A percentile compares a stretch with the other conserved stretches of the same genome.
These are phyloP conservation scores for Naematelia aurantialba DNA, from an alignment of 768 basidiomycete species.

Conservation along the genomic window DNA sequence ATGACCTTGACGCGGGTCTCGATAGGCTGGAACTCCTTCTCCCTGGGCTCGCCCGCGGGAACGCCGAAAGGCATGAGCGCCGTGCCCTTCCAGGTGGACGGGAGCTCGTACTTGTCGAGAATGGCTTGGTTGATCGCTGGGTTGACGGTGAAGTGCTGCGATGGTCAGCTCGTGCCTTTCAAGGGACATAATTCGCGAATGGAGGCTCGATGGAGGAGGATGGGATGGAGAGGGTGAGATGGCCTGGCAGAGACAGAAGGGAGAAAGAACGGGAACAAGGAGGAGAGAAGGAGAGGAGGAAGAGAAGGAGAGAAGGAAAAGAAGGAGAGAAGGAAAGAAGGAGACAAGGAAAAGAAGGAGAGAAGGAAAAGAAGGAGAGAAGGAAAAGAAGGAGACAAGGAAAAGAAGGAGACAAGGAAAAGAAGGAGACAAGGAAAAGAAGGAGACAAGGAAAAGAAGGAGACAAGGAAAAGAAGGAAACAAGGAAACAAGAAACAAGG, in stretches of 20 bases:
- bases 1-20: slow-evolving; percentile 48
- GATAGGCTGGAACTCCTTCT: slow-evolving; percentile 45
- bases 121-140: slow-evolving; percentile 12
- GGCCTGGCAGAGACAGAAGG: no score
- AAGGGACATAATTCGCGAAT: no score
- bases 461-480: no score
- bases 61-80: slow-evolving; percentile 50
- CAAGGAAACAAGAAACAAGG: no score
- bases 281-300: background rate
- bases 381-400: no score
- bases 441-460: background rate
- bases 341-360: background rate
- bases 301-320: background rate
- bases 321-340: background rate
- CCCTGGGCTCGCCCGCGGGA: slow-evolving; percentile 30
- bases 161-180: no score
- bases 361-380: background rate
- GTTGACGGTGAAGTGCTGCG: slow-evolving; percentile 27
- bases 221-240: no score
- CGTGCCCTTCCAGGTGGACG: slow-evolving; percentile 17
- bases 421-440: background rate
- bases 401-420: no score
- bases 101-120: slow-evolving; percentile 19
- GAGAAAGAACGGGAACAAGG: no score
- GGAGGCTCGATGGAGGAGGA: no score